Evolutionary conservation across 2,329 filamentous ascomycete species (phyloP).

Genomic region (Stagonosporopsis chrysanthemi): DNA sequence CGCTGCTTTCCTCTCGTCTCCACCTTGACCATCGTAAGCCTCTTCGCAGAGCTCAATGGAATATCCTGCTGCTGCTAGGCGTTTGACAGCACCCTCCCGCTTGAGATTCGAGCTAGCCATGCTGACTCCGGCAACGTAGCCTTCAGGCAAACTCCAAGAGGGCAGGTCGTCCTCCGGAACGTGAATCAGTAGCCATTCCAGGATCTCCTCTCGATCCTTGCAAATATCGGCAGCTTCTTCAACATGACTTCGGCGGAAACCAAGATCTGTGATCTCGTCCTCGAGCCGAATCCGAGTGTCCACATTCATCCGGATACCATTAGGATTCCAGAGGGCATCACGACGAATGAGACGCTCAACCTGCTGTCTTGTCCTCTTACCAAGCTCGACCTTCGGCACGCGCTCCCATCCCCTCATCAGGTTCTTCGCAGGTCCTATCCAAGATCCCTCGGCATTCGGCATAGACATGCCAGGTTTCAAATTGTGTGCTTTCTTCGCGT

Average conservation of each 20-base stretch:
- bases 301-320: slow-evolving; percentile 71
- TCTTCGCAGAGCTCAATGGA: slow-evolving; percentile 82
- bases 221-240: slow-evolving; percentile 87
- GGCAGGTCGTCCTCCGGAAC: slow-evolving; percentile 98
- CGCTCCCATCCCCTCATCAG: slow-evolving; percentile 79
- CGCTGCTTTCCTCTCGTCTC: slow-evolving; percentile 79
- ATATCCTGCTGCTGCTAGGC: slow-evolving; percentile 84
- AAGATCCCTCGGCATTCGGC: slow-evolving; percentile 35
- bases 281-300: slow-evolving; percentile 67
- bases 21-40: slow-evolving; percentile 72
- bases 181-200: slow-evolving; percentile 96
- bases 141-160: slow-evolving; percentile 87
- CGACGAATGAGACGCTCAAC: slow-evolving; percentile 81
- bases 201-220: slow-evolving; percentile 88
- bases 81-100: slow-evolving; percentile 81
- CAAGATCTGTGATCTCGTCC: slow-evolving; percentile 77
- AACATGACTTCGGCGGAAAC: slow-evolving; percentile 87
- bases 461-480: slow-evolving; percentile 43
- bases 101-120: slow-evolving; percentile 83
- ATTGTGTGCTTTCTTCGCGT: slow-evolving; percentile 69
- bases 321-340: slow-evolving; percentile 86
- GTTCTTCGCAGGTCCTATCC: slow-evolving; percentile 45
- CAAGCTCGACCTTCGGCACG: slow-evolving; percentile 93
- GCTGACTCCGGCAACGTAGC: slow-evolving; percentile 87
- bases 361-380: slow-evolving; percentile 76